Percentiles rank a stretch among this genome's conserved stretches.
Conservation (phyloP, 1,139 yeast genomes). For the Candida sanyaensis region DNA sequence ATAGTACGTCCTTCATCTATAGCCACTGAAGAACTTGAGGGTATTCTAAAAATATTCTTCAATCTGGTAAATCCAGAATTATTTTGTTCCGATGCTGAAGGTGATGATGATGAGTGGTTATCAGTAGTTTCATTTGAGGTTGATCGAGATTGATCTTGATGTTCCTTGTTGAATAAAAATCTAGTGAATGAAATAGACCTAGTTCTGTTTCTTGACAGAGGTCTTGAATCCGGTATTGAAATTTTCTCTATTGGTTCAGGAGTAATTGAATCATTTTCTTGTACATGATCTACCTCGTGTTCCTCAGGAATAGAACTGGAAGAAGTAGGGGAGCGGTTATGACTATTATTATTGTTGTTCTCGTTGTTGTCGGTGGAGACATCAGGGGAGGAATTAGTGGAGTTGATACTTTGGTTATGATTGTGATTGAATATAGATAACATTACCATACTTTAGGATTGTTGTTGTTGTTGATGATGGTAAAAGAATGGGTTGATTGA, state of each 20-base stretch:
- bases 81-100: conserved; percentile 3
- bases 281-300: not conserved
- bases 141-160: conserved; percentile 9
- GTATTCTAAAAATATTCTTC: conserved; percentile 13
- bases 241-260: conserved; percentile 2
- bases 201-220: conserved; percentile 15
- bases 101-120: conserved; percentile 4
- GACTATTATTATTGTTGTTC: not conserved
- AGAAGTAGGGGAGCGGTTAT: not conserved
- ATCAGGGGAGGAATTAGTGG: not conserved
- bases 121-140: conserved; percentile 9
- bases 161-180: conserved; percentile 18
- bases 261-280: not conserved
- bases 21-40: conserved; percentile 9
- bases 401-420: not conserved
- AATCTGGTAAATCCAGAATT: conserved; percentile 11
- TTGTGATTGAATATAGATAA: conserved; percentile 4
- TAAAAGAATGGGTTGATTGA: not conserved
- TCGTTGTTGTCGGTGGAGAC: not conserved
- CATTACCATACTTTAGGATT: conserved; percentile 1
- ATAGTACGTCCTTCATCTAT: not conserved
- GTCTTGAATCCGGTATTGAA: conserved; percentile 8
- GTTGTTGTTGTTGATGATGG: not conserved
- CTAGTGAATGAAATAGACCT: conserved; percentile 23
- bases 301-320: not conserved